Base-by-base conservation (phyloP, 2,329 filamentous ascomycete species). In the Penicillium frequentans region DNA sequence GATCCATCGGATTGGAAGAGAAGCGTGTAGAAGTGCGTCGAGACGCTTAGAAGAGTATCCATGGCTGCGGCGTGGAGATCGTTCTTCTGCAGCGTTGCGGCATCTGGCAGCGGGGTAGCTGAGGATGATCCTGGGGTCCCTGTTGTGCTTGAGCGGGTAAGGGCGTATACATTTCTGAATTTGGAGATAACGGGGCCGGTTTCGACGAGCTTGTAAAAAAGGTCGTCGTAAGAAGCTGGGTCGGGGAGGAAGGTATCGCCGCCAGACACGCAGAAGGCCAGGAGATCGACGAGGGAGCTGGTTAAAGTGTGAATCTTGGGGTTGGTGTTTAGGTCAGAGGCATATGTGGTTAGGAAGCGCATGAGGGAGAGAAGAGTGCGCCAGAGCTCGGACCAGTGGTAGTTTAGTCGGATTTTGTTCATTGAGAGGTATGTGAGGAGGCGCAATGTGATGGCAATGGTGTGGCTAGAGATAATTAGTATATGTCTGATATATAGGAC, bases 201-300 rank as follows among this genome's bases (percentile, higher is more conserved):
- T 75, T 99, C 95, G 26, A 98, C 92, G 2, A 98, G 84, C 77
- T 99, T 99, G 84, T 99, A 99, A 77, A 99, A 98, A 0, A 99
- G 82, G 69, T 99, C 95, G 68, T 99, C 95, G 74, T 98, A 98
- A 1, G 91, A 88, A 19, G 90, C 85, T 0, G 92, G 88, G 29
- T 90, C 90, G 0, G 93, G 95, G 8, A 99, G 82, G 75, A 99
- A 98, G 2, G 90, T 87, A 72, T 98, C 95, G 7, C 95, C 95
- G 2, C 87, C 86, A 1, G 90, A 95, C 8, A 99, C 81, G 2
- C 91, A 90, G 39, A 97, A 83, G 1, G 91, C 91, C 39, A 97
- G 81, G 6, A 97, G 79, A 68, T 95, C 92, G 51, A 95, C 88
- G 1, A 96, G 84, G 33, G 88, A 84, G 65, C 90, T 87, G 16